These are phyloP conservation scores for Phyllostachys edulis DNA, from an alignment of 176 grass and related monocot species.

Conservation along the genomic window DNA sequence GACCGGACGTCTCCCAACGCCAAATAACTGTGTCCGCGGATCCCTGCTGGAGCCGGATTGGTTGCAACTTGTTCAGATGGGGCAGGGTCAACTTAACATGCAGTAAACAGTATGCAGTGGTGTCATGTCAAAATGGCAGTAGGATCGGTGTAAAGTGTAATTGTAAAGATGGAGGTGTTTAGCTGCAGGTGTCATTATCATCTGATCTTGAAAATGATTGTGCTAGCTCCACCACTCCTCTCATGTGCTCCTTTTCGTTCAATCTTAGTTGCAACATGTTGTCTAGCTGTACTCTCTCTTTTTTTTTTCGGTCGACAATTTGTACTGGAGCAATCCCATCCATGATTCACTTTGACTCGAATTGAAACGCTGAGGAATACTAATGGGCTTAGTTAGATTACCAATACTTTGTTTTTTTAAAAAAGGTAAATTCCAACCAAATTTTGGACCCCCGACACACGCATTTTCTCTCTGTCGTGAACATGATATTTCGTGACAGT, in stretches of 20 bases:
- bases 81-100: neutral
- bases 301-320: neutral
- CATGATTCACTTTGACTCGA: neutral
- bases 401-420: neutral
- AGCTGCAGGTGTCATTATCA: neutral
- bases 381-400: neutral
- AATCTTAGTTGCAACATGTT: neutral
- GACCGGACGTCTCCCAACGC: too few relatives aligned
- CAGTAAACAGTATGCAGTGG: neutral
- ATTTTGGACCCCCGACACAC: too few relatives aligned
- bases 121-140: neutral
- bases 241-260: neutral
- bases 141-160: neutral
- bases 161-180: neutral
- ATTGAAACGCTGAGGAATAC: neutral
- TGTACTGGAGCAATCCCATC: conserved; percentile 5
- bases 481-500: too few relatives aligned
- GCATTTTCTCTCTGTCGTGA: neutral
- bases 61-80: too few relatives aligned
- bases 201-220: neutral
- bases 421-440: neutral
- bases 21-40: too few relatives aligned
- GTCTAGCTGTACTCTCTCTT: neutral
- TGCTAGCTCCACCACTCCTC: conserved; percentile 19
- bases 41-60: too few relatives aligned